Conservation (phyloP, 768 basidiomycete genomes). For the Leucocoprinus leucothites region DNA sequence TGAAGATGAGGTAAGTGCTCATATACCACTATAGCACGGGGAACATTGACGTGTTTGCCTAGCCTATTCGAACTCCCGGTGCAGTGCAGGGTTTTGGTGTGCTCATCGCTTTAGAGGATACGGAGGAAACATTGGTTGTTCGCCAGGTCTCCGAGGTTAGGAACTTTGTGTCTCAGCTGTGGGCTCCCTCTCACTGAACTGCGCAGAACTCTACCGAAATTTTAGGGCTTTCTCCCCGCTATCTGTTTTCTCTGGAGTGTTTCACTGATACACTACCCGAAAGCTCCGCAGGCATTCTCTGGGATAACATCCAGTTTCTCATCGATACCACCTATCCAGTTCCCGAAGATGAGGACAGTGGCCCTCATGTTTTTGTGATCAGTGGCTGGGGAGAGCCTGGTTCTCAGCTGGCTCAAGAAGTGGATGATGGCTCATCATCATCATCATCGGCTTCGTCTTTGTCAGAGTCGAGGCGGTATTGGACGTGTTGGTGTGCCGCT, state of each 20-base stretch:
- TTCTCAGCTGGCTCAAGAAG: constrained; percentile 27
- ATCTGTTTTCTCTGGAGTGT: constrained; percentile 69
- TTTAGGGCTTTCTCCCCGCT: constrained; percentile 68
- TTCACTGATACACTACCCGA: constrained; percentile 70
- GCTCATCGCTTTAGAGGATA: constrained; percentile 65
- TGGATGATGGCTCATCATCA: constrained; percentile 26
- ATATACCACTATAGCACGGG: not conserved
- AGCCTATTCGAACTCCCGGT: constrained; percentile 82
- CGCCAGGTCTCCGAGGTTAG: constrained; percentile 77
- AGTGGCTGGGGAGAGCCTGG: constrained; percentile 71
- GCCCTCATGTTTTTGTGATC: constrained; percentile 65
- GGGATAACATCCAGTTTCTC: constrained; percentile 73
- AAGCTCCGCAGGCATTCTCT: constrained; percentile 60
- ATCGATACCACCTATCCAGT: constrained; percentile 40
- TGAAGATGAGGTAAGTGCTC: constrained; percentile 64
- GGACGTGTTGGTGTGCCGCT: constrained; percentile 71
- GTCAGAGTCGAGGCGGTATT: constrained; percentile 26
- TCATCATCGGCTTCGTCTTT: constrained; percentile 13
- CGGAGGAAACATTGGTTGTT: constrained; percentile 54
- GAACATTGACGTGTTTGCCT: constrained; percentile 4
- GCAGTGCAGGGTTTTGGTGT: constrained; percentile 85
- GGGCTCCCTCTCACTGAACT: not conserved
- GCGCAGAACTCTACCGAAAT: constrained; percentile 67
- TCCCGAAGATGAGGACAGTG: constrained; percentile 38
- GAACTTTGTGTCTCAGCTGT: constrained; percentile 8